These are phyloP conservation scores for Rhizopus microsporus DNA, from an alignment of 371 early-diverging fungal genomes.

Conservation along the genomic window DNA sequence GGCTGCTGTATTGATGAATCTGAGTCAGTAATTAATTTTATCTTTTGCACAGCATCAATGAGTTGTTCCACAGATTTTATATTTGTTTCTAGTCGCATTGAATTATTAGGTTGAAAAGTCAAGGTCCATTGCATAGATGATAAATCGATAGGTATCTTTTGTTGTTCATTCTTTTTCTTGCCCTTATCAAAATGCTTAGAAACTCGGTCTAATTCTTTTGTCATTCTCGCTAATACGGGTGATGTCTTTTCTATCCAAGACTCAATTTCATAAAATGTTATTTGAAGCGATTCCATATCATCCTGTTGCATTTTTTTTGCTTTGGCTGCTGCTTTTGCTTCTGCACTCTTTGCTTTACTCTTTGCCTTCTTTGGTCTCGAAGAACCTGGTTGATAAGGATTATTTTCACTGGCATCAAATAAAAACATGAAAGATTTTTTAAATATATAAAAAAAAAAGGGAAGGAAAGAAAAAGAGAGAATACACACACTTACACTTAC, in stretches of 20 bases:
- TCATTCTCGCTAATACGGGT: slow-evolving; percentile 47
- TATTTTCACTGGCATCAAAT: slow-evolving; percentile 13
- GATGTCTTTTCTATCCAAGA: slow-evolving; percentile 56
- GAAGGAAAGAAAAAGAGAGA: neutral
- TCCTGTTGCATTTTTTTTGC: slow-evolving; percentile 39
- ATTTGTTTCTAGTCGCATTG: slow-evolving; percentile 47
- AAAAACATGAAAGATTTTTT: slow-evolving; percentile 8
- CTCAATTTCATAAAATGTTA: slow-evolving; percentile 53
- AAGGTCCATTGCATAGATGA: slow-evolving; percentile 46
- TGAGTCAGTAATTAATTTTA: slow-evolving; percentile 31
- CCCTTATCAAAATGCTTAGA: slow-evolving; percentile 43
- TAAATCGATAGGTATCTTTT: slow-evolving; percentile 8
- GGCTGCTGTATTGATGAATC: neutral
- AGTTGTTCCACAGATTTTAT: slow-evolving; percentile 52
- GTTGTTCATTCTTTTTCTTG: slow-evolving; percentile 13
- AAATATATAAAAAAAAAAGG: neutral
- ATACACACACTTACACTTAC: neutral
- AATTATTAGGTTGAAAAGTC: slow-evolving; percentile 44
- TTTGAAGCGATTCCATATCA: slow-evolving; percentile 50
- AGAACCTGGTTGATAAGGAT: neutral
- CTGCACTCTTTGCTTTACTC: slow-evolving; percentile 10
- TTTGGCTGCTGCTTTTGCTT: slow-evolving; percentile 36
- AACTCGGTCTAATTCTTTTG: slow-evolving; percentile 50
- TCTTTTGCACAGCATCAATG: slow-evolving; percentile 51
- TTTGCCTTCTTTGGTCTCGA: slow-evolving; percentile 9